Evolutionary conservation across 2,329 filamentous ascomycete species (phyloP).

Genomic region (Fusarium nygamai): DNA sequence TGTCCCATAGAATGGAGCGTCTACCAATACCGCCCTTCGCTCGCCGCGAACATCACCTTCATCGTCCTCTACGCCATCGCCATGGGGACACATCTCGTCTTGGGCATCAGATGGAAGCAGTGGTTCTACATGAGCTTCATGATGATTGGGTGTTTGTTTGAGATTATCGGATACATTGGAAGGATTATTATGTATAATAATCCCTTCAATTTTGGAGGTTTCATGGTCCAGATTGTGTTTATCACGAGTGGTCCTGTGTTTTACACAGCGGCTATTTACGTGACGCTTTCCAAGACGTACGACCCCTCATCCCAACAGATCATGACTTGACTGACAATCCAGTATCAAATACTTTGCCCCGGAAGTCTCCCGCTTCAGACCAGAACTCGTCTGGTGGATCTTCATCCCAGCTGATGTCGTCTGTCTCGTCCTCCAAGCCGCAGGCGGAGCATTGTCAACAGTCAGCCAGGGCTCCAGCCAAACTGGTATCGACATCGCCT

Average conservation of each 20-base stretch:
- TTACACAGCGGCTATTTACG: constrained; percentile 70
- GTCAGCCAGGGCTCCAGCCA: constrained; percentile 56
- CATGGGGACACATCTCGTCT: constrained; percentile 53
- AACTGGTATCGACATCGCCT: constrained; percentile 50
- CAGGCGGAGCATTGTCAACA: constrained; percentile 63
- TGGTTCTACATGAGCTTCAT: constrained; percentile 60
- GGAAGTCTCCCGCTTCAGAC: constrained; percentile 53
- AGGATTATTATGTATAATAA: constrained; percentile 66
- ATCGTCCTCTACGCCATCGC: constrained; percentile 57
- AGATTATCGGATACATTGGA: constrained; percentile 71
- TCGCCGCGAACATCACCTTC: constrained; percentile 55
- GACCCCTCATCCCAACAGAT: neutral
- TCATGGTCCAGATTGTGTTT: constrained; percentile 68
- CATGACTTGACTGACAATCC: neutral
- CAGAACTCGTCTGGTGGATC: constrained; percentile 54
- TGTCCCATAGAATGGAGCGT: constrained; percentile 58
- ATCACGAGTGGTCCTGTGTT: constrained; percentile 54
- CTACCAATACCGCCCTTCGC: constrained; percentile 58
- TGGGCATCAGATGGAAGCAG: constrained; percentile 54
- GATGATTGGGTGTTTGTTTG: constrained; percentile 63
- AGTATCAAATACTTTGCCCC: constrained; percentile 54
- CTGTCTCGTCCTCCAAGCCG: constrained; percentile 65
- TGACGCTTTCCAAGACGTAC: constrained; percentile 61
- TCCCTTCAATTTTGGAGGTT: constrained; percentile 66
- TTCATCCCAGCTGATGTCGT: constrained; percentile 64